Conservation (phyloP, 495 filamentous ascomycete species). For the Penicillium silybi region DNA sequence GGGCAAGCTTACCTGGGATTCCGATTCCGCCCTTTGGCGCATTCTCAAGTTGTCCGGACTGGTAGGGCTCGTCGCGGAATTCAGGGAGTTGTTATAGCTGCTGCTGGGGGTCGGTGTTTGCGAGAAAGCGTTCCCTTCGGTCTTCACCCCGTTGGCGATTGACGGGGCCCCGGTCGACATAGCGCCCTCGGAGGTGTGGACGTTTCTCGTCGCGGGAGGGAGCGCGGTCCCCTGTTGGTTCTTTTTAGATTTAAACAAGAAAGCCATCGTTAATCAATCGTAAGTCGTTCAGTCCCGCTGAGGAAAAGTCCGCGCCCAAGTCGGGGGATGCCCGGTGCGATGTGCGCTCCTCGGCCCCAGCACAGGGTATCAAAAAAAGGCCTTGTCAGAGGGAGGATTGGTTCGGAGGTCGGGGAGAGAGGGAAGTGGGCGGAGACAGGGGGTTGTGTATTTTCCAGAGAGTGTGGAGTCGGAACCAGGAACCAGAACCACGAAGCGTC, state of each 20-base stretch:
- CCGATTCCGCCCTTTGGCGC: slow-evolving; percentile 50
- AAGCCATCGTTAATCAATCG: slow-evolving; percentile 52
- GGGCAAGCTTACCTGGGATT: slow-evolving; percentile 42
- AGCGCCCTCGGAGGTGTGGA: slow-evolving; percentile 46
- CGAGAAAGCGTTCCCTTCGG: slow-evolving; percentile 31
- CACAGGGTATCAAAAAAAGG: slow-evolving; percentile 8
- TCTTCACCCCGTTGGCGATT: slow-evolving; percentile 37
- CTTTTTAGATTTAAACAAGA: slow-evolving; percentile 63
- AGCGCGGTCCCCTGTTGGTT: slow-evolving; percentile 44
- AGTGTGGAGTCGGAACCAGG: slow-evolving; percentile 29
- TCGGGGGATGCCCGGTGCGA: slow-evolving; percentile 11
- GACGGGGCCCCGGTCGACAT: slow-evolving; percentile 25
- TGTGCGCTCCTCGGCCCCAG: slow-evolving; percentile 4
- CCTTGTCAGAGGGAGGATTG: background rate
- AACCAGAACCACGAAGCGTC: slow-evolving; percentile 22
- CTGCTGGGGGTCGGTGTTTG: slow-evolving; percentile 58
- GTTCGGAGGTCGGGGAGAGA: background rate
- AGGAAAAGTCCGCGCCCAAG: slow-evolving; percentile 8
- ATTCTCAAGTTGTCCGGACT: slow-evolving; percentile 51
- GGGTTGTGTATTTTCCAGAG: slow-evolving; percentile 20
- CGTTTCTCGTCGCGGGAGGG: slow-evolving; percentile 51
- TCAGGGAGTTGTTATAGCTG: slow-evolving; percentile 63
- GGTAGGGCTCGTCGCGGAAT: slow-evolving; percentile 45
- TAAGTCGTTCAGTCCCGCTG: slow-evolving; percentile 36
- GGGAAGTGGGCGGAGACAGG: slow-evolving; percentile 5